Conservation (phyloP, 495 filamentous ascomycete genomes). For the Xylona heveae region DNA sequence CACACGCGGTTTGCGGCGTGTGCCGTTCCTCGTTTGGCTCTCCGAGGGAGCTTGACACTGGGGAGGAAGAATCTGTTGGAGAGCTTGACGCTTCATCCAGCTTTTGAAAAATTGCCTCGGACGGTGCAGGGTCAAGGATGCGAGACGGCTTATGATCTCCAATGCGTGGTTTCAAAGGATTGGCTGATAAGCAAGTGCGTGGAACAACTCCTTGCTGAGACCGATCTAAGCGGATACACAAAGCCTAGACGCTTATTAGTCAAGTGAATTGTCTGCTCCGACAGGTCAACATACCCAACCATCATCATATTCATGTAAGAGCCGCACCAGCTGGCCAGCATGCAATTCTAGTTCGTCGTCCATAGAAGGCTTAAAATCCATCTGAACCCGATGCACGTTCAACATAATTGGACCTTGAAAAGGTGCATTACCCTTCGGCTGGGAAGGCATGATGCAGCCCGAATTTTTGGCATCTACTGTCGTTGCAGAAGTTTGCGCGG, state of each 20-base stretch:
- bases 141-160: no score
- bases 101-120: slow-evolving; percentile 18
- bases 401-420: no score
- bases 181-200: slow-evolving; percentile 78
- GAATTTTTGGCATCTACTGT: no score
- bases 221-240: slow-evolving; percentile 78
- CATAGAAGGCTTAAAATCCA: slow-evolving; percentile 87
- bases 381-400: slow-evolving; percentile 67
- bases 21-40: no score
- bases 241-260: slow-evolving; percentile 38
- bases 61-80: no score
- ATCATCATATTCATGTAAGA: slow-evolving; percentile 95
- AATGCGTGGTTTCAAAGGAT: slow-evolving; percentile 86
- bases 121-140: slow-evolving; percentile 27
- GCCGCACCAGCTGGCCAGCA: slow-evolving; percentile 60
- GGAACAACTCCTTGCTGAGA: slow-evolving; percentile 84
- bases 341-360: slow-evolving; percentile 71
- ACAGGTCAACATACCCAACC: slow-evolving; percentile 56
- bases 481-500: no score
- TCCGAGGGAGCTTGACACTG: no score
- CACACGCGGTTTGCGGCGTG: no score
- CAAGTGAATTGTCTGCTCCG: neutral
- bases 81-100: slow-evolving; percentile 16
- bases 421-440: no score
- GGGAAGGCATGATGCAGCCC: no score